A percentile compares a stretch with the other conserved stretches of the same genome.
These are phyloP conservation scores for Cercospora sojina DNA, from an alignment of 2,329 filamentous ascomycete species.

Conservation along the genomic window DNA sequence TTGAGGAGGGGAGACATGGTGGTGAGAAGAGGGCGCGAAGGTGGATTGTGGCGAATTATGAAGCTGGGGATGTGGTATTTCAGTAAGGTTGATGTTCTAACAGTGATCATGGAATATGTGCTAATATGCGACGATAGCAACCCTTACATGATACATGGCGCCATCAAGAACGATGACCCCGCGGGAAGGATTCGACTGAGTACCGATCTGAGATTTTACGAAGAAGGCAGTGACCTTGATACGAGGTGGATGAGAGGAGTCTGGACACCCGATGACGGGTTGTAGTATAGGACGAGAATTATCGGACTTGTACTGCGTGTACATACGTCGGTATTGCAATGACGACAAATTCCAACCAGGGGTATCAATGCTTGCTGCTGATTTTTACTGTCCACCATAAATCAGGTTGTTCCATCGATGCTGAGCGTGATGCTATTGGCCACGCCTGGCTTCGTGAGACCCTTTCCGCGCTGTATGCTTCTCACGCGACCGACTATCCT, in stretches of 20 bases:
- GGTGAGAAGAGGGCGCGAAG: slow-evolving; percentile 23
- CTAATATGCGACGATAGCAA: slow-evolving; percentile 25
- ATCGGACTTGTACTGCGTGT: background rate
- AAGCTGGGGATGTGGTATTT: slow-evolving; percentile 55
- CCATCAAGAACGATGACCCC: slow-evolving; percentile 44
- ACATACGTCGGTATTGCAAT: background rate
- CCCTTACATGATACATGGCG: slow-evolving; percentile 46
- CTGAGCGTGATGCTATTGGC: background rate
- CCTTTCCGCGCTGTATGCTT: slow-evolving; percentile 2
- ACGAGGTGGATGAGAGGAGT: slow-evolving; percentile 40
- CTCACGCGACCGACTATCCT: slow-evolving; percentile 13
- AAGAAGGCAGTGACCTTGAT: slow-evolving; percentile 38
- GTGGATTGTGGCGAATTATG: slow-evolving; percentile 55
- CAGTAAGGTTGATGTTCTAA: slow-evolving; percentile 30
- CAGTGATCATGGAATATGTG: background rate
- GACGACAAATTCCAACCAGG: background rate
- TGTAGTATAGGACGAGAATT: slow-evolving; percentile 20
- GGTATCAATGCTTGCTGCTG: background rate
- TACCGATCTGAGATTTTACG: slow-evolving; percentile 47
- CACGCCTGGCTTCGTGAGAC: slow-evolving; percentile 1
- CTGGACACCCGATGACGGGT: slow-evolving; percentile 41
- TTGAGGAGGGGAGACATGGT: background rate
- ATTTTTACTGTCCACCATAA: background rate
- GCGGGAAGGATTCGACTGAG: slow-evolving; percentile 42
- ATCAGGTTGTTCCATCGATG: background rate